Conservation (phyloP, 768 basidiomycete species). For the Austroboletus eburneus region DNA sequence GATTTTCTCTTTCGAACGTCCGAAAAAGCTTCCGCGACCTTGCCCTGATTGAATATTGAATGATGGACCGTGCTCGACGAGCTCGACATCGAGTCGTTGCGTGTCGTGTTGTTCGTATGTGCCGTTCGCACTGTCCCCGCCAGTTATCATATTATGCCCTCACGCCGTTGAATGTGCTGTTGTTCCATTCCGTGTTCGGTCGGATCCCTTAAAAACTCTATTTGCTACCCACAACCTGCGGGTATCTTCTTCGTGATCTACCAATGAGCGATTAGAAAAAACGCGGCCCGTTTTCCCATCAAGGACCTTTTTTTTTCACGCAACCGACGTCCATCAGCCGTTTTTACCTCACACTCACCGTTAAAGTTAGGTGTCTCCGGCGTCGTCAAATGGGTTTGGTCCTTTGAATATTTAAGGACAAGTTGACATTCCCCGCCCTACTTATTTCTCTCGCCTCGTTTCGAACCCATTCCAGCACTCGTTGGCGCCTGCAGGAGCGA, state of each 20-base stretch:
- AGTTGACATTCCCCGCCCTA: slow-evolving; percentile 6
- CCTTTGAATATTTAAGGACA: slow-evolving; percentile 30
- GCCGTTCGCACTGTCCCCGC: slow-evolving; percentile 1
- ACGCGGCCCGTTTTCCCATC: slow-evolving; percentile 21
- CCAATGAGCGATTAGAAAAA: slow-evolving; percentile 17
- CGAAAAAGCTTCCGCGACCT: slow-evolving; percentile 3
- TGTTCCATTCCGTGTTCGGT: slow-evolving; percentile 6
- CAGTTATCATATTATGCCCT: no score
- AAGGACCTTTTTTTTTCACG: slow-evolving; percentile 12
- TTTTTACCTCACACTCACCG: slow-evolving; percentile 31
- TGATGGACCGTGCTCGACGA: no score
- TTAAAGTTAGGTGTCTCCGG: slow-evolving; percentile 29
- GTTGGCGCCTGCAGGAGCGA: slow-evolving; percentile 15
- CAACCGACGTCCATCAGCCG: slow-evolving; percentile 27
- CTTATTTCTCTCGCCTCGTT: slow-evolving; percentile 6
- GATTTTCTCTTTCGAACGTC: not conserved
- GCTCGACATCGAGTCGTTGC: not conserved
- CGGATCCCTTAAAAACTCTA: slow-evolving; percentile 30
- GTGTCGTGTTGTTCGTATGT: not conserved
- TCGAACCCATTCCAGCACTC: slow-evolving; percentile 6
- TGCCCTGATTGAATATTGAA: not conserved
- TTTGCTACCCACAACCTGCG: slow-evolving; percentile 21
- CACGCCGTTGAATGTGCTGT: not conserved
- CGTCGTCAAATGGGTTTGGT: slow-evolving; percentile 16
- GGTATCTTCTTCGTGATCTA: slow-evolving; percentile 16